Evolutionary conservation across 306 rosid genomes (phyloP), one percentile per base, ranked within the genome.

Genomic region (Castanospermum australe): DNA sequence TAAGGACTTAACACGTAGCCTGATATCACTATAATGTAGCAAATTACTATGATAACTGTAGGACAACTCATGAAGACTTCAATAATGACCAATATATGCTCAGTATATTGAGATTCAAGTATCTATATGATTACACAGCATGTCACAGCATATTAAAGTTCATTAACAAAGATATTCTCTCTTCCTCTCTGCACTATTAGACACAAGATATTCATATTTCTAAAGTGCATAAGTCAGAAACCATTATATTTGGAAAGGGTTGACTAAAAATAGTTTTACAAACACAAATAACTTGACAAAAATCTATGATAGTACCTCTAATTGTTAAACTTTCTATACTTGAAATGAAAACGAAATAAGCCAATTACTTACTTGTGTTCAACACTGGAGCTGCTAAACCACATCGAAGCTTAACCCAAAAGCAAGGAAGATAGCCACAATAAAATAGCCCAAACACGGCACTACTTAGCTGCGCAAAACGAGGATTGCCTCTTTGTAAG

Each of bases 341-440:
- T 51, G 13, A 55, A 35, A 68, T 36, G 60, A 81, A 22, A 82
- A 63, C 21, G 5, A 54, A 42, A 74, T 24, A 69, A 24, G 79
- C 69, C 36, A 71, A 59, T 68, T 56, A 55, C 89, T 83, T 84
- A 91, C 98, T 74, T 63, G 99, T 88, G 80, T 91, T 90, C 77
- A 95, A 70, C 81, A 97, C 92, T 30, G 99, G 99, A 38, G 91
- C 97, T n/a, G 97, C 86, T 80, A 95, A 80, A 60, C 98, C 94
- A 81, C 98, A 95, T 73, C 99, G 96, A 93, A 95, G 99, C 87
- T 95, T 95, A 73, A 95, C 91, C 99, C 99, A 95, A 62, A 95
- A 95, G 76, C 94, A 90, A 44, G 99, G 99, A 87, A 95, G 99
- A 88, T 95, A 95, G 66, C 97, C 98, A 61, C 95, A 91, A 71